Conservation (phyloP, 768 basidiomycete genomes). For the Phaeolepiota aurea region DNA sequence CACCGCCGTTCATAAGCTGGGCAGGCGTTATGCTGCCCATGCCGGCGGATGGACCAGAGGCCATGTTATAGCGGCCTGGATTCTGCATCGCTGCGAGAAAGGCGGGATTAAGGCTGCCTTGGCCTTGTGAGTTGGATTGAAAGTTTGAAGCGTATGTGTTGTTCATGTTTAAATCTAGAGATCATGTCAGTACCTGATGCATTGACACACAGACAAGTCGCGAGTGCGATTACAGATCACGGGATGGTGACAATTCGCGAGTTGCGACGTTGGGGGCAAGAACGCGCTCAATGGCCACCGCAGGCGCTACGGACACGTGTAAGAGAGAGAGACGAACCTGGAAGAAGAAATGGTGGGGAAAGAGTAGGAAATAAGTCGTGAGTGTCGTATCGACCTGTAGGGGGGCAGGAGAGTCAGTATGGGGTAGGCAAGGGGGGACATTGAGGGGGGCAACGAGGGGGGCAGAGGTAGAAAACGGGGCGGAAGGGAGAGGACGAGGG, state of each 20-base stretch:
- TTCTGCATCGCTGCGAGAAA: conserved; percentile 20
- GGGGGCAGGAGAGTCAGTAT: conserved; percentile 1
- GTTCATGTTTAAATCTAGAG: background rate
- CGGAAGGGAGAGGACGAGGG: conserved; percentile 5
- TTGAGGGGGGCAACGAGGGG: conserved; percentile 4
- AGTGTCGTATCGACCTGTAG: background rate
- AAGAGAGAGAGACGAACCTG: background rate
- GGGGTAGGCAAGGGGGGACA: too few relatives aligned
- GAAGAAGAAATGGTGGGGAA: background rate
- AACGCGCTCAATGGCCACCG: background rate
- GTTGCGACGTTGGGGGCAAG: background rate
- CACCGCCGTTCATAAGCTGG: conserved; percentile 17
- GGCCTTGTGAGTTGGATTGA: background rate
- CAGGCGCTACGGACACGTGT: too few relatives aligned
- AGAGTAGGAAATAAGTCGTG: background rate
- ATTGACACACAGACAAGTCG: background rate
- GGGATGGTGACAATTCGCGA: background rate
- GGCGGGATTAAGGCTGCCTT: conserved; percentile 1
- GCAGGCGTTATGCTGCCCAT: conserved; percentile 6
- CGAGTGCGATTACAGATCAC: background rate
- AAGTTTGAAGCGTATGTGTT: background rate
- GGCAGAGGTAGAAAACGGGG: conserved; percentile 1
- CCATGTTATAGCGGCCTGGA: conserved; percentile 12
- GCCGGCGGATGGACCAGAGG: conserved; percentile 12
- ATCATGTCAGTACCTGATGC: background rate